These are phyloP conservation scores for Ceratocystis alfenasii DNA, from an alignment of 2,329 filamentous ascomycete genomes.

Conservation along the genomic window DNA sequence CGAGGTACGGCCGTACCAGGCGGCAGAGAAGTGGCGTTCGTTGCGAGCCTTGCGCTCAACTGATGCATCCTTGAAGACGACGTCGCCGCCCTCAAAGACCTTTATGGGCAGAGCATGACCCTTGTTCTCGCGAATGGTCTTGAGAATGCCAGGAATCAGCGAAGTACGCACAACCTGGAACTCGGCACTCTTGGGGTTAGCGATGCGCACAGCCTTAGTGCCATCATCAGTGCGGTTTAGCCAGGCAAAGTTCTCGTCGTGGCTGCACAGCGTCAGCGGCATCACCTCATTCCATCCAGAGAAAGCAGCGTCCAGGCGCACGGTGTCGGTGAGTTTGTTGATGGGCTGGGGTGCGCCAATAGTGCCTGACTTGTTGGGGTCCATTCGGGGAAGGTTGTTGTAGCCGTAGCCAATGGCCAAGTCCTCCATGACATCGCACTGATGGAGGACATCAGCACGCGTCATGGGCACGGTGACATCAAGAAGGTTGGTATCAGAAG, in stretches of 20 bases:
- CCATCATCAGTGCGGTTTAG: conserved; percentile 83
- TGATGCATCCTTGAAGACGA: conserved; percentile 75
- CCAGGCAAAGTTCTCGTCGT: conserved; percentile 96
- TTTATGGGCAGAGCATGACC: conserved; percentile 78
- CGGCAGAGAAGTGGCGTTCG: conserved; percentile 89
- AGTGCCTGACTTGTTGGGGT: conserved; percentile 74
- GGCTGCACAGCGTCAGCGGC: conserved; percentile 89
- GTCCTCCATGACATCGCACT: conserved; percentile 98
- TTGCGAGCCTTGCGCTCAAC: conserved; percentile 81
- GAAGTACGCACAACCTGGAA: conserved; percentile 89
- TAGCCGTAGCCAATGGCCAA: conserved; percentile 94
- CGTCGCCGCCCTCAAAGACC: conserved; percentile 83
- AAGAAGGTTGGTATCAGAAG: conserved; percentile 47
- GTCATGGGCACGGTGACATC: conserved; percentile 79
- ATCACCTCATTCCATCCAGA: conserved; percentile 94
- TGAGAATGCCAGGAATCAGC: conserved; percentile 74
- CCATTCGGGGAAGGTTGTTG: conserved; percentile 81
- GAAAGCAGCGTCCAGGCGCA: conserved; percentile 80
- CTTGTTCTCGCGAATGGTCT: conserved; percentile 91
- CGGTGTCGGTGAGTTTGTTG: conserved; percentile 90
- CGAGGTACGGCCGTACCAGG: conserved; percentile 85
- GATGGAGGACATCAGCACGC: conserved; percentile 85
- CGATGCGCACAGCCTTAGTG: conserved; percentile 67
- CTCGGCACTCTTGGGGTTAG: conserved; percentile 85
- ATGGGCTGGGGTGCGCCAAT: conserved; percentile 77